Evolutionary conservation across 108 stramenopile species (phyloP).

Genomic region (Cyclotella cryptica): DNA sequence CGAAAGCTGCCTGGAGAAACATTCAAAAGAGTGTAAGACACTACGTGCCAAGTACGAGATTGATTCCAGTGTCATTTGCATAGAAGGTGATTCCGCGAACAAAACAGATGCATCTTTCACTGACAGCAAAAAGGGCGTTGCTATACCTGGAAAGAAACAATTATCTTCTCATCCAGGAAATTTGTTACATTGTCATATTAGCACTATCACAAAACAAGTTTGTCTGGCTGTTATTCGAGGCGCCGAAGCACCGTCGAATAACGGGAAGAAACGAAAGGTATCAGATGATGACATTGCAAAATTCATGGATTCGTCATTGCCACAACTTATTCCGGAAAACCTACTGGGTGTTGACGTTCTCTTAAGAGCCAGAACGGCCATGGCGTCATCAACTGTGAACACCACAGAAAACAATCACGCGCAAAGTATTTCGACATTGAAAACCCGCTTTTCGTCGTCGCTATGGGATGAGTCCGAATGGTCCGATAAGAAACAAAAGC

Average conservation of each 20-base stretch:
- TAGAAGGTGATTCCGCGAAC: not conserved
- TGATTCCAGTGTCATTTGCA: not conserved
- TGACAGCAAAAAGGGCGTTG: conserved; percentile 2
- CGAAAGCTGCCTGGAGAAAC: not conserved
- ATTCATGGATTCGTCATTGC: not conserved
- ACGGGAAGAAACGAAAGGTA: conserved; percentile 15
- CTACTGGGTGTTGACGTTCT: conserved; percentile 23
- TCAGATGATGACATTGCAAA: conserved; percentile 24
- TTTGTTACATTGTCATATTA: conserved; percentile 7
- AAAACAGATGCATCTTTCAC: not conserved
- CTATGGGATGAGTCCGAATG: conserved; percentile 45
- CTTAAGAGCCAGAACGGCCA: conserved; percentile 27
- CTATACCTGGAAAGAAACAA: conserved; percentile 5
- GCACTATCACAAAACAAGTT: conserved; percentile 21
- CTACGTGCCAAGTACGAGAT: not conserved
- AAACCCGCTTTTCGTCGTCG: not conserved
- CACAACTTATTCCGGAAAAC: conserved; percentile 25
- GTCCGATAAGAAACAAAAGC: conserved; percentile 33
- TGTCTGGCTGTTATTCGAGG: conserved; percentile 28
- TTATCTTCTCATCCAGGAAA: not conserved
- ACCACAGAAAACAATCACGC: not conserved
- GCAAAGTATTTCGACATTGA: not conserved
- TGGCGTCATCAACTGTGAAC: not conserved
- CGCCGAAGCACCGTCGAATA: not conserved
- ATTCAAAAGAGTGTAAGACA: not conserved